Evolutionary conservation across 1,284 basidiomycete genomes (phyloP).

Genomic region (Veloboletus limbatus): DNA sequence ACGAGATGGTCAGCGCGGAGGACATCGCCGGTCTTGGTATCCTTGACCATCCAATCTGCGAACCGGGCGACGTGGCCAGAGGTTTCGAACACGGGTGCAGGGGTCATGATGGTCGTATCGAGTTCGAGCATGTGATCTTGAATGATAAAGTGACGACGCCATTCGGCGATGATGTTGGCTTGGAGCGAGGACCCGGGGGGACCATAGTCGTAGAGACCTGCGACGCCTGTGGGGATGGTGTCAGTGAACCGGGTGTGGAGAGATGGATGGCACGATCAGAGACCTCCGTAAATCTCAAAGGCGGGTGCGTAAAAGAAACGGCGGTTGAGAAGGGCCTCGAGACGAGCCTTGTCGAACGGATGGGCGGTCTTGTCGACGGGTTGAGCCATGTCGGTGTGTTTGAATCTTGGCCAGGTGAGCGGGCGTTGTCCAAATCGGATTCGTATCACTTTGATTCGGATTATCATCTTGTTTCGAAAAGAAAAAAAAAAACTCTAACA

Average conservation of each 20-base stretch:
- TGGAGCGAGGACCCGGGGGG: constrained; percentile 94
- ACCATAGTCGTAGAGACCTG: constrained; percentile 95
- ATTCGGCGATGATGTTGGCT: constrained; percentile 95
- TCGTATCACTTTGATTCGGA: constrained; percentile 23
- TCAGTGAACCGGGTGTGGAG: neutral
- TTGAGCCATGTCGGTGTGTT: constrained; percentile 27
- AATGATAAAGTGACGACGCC: constrained; percentile 98
- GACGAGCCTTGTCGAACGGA: constrained; percentile 82
- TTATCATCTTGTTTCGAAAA: too few relatives aligned
- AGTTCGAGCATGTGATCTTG: constrained; percentile 99
- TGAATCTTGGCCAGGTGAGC: constrained; percentile 4
- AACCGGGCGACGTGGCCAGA: constrained; percentile 99
- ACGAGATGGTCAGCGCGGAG: constrained; percentile 97
- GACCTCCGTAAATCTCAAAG: constrained; percentile 98
- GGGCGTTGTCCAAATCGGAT: constrained; percentile 25
- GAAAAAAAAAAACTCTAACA: too few relatives aligned
- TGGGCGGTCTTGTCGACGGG: constrained; percentile 84
- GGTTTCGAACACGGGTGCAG: constrained; percentile 92
- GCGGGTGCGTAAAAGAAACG: constrained; percentile 98
- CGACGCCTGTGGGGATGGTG: constrained; percentile 64
- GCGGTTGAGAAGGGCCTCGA: constrained; percentile 87
- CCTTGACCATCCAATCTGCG: constrained; percentile 99
- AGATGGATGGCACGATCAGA: constrained; percentile 23
- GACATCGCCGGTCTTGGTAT: constrained; percentile 91
- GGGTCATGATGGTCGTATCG: constrained; percentile 98